A percentile compares a stretch with the other conserved stretches of the same genome.
Evolutionary conservation across 2,329 filamentous ascomycete species (phyloP).

Genomic region (Grosmannia huntii): DNA sequence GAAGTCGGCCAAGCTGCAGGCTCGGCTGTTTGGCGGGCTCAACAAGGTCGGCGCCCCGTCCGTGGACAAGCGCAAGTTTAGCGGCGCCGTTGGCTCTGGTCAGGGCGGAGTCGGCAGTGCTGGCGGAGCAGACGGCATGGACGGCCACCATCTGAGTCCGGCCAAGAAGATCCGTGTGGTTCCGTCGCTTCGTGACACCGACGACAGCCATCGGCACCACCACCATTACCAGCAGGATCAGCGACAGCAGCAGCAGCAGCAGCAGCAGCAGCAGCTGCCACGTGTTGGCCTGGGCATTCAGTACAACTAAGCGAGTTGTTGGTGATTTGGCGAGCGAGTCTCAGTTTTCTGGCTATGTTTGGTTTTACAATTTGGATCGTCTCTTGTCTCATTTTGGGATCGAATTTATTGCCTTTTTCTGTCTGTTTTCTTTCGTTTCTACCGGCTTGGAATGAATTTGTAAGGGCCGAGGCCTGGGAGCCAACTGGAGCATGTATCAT

Average conservation of each 20-base stretch:
- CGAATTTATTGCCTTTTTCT: background rate
- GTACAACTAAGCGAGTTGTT: background rate
- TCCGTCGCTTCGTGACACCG: constrained; percentile 24
- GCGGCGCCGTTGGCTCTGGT: constrained; percentile 20
- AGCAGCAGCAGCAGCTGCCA: constrained; percentile 9
- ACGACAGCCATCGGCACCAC: constrained; percentile 11
- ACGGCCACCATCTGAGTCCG: constrained; percentile 29
- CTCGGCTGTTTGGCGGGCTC: constrained; percentile 35
- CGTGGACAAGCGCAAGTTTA: constrained; percentile 39
- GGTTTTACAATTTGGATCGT: background rate
- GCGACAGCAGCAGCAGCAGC: background rate
- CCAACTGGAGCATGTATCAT: background rate
- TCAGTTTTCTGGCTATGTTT: background rate
- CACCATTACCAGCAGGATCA: constrained; percentile 3
- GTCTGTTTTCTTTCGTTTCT: background rate
- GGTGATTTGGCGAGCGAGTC: background rate
- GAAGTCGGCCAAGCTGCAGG: constrained; percentile 34
- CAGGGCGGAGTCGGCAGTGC: constrained; percentile 12
- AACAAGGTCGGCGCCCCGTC: constrained; percentile 19
- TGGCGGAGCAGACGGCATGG: constrained; percentile 18
- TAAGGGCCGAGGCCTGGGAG: background rate
- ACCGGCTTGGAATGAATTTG: background rate
- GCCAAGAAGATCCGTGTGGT: constrained; percentile 37
- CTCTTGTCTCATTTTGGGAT: background rate
- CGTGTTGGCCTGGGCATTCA: constrained; percentile 38